phyloP scores from a whole-genome alignment of 257 asterid genomes.

The Knoxia roxburghii region DNA sequence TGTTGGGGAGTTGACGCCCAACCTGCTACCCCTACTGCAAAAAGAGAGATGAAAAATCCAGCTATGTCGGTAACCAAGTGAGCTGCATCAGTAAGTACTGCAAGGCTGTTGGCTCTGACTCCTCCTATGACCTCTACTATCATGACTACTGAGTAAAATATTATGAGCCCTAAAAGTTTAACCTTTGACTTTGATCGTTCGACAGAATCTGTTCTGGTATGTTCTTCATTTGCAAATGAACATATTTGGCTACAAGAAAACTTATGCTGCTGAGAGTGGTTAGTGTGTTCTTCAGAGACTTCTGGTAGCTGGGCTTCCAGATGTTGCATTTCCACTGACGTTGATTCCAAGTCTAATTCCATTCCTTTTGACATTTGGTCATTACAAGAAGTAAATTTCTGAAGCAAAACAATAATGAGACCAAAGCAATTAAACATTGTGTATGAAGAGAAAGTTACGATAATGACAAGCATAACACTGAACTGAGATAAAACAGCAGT shows the following conservation, averaged over 20 bases:
- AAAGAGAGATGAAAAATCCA: slow-evolving; percentile 64
- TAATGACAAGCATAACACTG: background rate
- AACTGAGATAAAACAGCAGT: background rate
- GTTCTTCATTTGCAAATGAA: slow-evolving; percentile 51
- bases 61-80: slow-evolving; percentile 64
- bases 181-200: slow-evolving; percentile 50
- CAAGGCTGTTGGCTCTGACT: slow-evolving; percentile 66
- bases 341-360: slow-evolving; percentile 31
- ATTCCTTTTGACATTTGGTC: slow-evolving; percentile 31
- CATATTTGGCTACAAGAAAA: slow-evolving; percentile 52
- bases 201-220: slow-evolving; percentile 29
- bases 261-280: slow-evolving; percentile 17
- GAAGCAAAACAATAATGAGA: background rate
- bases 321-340: slow-evolving; percentile 23
- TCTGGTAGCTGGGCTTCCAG: slow-evolving; percentile 21
- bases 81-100: slow-evolving; percentile 74
- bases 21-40: slow-evolving; percentile 62
- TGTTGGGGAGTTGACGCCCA: slow-evolving; percentile 61
- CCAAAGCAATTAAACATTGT: background rate
- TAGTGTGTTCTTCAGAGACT: slow-evolving; percentile 20
- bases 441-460: background rate
- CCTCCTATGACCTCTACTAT: slow-evolving; percentile 69
- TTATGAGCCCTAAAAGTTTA: slow-evolving; percentile 57
- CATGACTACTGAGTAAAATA: slow-evolving; percentile 51
- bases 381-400: slow-evolving; percentile 8